Base-by-base conservation (phyloP, 2,329 filamentous ascomycete genomes). In the Microdochium bolleyi region DNA sequence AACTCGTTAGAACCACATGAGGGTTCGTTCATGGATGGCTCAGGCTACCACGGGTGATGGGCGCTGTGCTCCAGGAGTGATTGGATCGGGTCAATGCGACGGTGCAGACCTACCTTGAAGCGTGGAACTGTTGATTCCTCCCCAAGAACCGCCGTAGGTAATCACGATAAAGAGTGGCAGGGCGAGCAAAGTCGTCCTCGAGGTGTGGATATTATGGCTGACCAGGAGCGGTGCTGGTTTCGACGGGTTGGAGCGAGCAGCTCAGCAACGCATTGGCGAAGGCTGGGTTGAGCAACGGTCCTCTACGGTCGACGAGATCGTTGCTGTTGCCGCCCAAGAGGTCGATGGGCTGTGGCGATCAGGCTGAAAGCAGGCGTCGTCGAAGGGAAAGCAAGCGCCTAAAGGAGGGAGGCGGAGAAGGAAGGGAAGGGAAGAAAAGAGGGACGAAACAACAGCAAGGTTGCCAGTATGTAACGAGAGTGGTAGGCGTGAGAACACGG, bases 351-450 rank as follows among this genome's bases (percentile, higher is more conserved):
- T 46, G 19, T 46, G 41, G 41, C 41, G 41, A 46, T 46, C 41
- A 46, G 41, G 41, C 19, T 46, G 19, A 8, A 13, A 46, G 41
- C 41, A 24, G 19, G 19, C 41, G 41, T 46, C 41, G 41, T 21
- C 41, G 19, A 46, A 46, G 41, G 41, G 41, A 46, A 46, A 46
- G 41, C 41, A 46, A 46, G 41, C 37, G 41, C 41, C 41, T 46
- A 22, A 46, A 46, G 41, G 41, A 46, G 41, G 41, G 41, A 46
- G 41, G 41, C 41, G 41, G 21, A 46, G 41, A 22, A 19, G 37
- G 37, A 41, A n/a, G 27, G 27, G 27, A 46, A 46, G 41, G 41
- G 19, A 46, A 46, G 41, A 46, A 46, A 38, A 46, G 41, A 46
- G 21, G 41, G 41, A 46, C 41, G 41, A 46, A 46, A 46, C 41